Percentiles rank a stretch among this genome's conserved stretches.
These are phyloP conservation scores for Cicer yamashitae DNA, from an alignment of 306 rosid species.

Conservation along the genomic window DNA sequence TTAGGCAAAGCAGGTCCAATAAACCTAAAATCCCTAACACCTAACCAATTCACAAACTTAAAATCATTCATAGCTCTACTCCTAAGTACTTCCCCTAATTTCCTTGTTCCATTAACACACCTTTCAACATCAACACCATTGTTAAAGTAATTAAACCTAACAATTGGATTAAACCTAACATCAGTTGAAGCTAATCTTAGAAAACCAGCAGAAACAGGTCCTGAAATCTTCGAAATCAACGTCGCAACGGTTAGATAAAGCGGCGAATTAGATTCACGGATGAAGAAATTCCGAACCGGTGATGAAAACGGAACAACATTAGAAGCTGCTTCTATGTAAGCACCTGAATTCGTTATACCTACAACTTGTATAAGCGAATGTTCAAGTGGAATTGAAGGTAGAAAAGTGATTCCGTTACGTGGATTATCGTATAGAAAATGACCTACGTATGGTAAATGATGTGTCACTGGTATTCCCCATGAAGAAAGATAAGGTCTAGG, in stretches of 20 bases:
- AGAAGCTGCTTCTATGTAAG: conserved; percentile 85
- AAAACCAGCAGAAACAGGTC: conserved; percentile 70
- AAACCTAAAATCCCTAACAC: conserved; percentile 66
- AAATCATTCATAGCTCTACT: conserved; percentile 70
- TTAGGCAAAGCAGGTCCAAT: conserved; percentile 80
- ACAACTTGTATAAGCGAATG: conserved; percentile 88
- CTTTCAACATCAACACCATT: conserved; percentile 62
- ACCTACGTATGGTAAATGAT: conserved; percentile 78
- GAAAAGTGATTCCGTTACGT: conserved; percentile 73
- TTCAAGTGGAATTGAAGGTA: conserved; percentile 75
- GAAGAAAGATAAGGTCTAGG: conserved; percentile 75
- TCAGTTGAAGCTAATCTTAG: conserved; percentile 69
- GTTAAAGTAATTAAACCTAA: conserved; percentile 82
- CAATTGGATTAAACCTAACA: conserved; percentile 64
- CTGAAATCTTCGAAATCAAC: conserved; percentile 71
- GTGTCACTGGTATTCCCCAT: conserved; percentile 77
- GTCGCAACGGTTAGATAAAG: conserved; percentile 77
- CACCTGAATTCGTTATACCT: conserved; percentile 77
- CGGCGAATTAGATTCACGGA: conserved; percentile 57
- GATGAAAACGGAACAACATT: conserved; percentile 68
- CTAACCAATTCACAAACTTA: conserved; percentile 64
- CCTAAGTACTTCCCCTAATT: conserved; percentile 62
- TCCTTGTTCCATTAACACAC: conserved; percentile 80
- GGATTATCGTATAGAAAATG: conserved; percentile 86
- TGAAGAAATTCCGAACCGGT: conserved; percentile 57